Evolutionary conservation across 2,329 filamentous ascomycete genomes (phyloP), one percentile per base, ranked within the genome.

Genomic region (Colletotrichum lentis): DNA sequence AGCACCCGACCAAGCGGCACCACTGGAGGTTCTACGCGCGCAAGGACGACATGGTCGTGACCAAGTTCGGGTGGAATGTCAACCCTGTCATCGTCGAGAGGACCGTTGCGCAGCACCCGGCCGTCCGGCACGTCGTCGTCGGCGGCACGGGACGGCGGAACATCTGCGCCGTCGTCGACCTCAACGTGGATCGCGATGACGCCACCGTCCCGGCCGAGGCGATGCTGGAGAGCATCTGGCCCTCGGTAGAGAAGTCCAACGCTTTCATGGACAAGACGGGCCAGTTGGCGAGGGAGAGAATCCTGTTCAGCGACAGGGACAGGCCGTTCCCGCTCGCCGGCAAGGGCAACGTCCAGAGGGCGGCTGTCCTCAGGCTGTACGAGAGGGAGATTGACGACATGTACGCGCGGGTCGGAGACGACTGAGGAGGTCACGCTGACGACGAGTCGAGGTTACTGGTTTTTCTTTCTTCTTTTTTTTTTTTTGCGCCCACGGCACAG

Each of bases 171-270:
- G 18, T 63, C 2, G 24, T 58, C 4, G 46, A 57, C 5, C 61
- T 57, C 5, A n/a, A n/a, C n/a, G 44, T 43, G 11, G 61, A 46
- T n/a, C 43, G 37, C 22, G 52, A 76, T 0, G 76, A 77, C 5
- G 22, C 22, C 52, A 60, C 72, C 4, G 10, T 55, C 2, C 31
- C 61, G 0, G 52, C 57, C 1, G 56, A 35, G 1, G 56, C 56
- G 2, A 7, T 22, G 3, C 58, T 72, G 55, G 43, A 74, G 71
- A 12, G 80, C 16, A 82, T 85, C 18, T 81, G 85, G 60, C 80
- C 79, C 3, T 84, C 80, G 57, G 82, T 83, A 27, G 81, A 84
- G 73, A 85, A 85, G 72, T 71, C 84, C 6, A 86, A 86, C 70
- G 70, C 71, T 2, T 71, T 85, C 1, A 72, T 85, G 22, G 80